Base-by-base conservation (phyloP, 306 rosid species). In the Gynostemma pentaphyllum region DNA sequence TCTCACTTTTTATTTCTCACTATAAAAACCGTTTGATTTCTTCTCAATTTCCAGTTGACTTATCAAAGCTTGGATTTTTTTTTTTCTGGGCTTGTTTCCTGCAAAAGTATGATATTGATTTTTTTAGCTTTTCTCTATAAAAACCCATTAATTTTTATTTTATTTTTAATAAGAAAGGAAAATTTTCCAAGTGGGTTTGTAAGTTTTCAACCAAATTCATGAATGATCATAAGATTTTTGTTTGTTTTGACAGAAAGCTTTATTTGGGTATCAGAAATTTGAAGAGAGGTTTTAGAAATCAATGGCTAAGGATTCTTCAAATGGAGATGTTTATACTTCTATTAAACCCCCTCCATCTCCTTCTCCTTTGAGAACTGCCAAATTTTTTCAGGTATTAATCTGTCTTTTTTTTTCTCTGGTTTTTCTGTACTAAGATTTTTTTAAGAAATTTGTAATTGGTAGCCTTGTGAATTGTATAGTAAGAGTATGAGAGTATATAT, bases 311-410 rank as follows among this genome's bases (percentile, higher is more conserved):
- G 74, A 78, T 56, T 67, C 79, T 48, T 68, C 87, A 13, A 82
- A 82, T 65, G 83, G 83, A 69, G 75, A 69, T 24, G 48, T n/a
- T 18, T 48, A 66, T 60, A 69, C 64, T 19, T 45, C 83, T 42
- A 13, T 70, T 47, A 82, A 82, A 34, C 77, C 81, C 26, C 87
- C 87, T 24, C 87, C 87, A 23, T 47, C 40, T 46, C 87, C 87
- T 39, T 82, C 87, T 32, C 87, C 87, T 47, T 19, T 82, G 42
- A 73, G 87, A 55, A 75, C 41, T 57, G 80, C 87, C 51, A 82
- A 82, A 62, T 82, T 82, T 57, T 82, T 82, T 52, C 87, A 81
- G 86, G 86, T 81, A 69, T 14, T 45, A 11, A 45, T 24, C 32
- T 48, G 36, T 30, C 2, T 10, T 30, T 46, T 28, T 4, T 4